phyloP scores from a whole-genome alignment of 192 early-diverging fungal species.

The Linnemannia zychae region DNA sequence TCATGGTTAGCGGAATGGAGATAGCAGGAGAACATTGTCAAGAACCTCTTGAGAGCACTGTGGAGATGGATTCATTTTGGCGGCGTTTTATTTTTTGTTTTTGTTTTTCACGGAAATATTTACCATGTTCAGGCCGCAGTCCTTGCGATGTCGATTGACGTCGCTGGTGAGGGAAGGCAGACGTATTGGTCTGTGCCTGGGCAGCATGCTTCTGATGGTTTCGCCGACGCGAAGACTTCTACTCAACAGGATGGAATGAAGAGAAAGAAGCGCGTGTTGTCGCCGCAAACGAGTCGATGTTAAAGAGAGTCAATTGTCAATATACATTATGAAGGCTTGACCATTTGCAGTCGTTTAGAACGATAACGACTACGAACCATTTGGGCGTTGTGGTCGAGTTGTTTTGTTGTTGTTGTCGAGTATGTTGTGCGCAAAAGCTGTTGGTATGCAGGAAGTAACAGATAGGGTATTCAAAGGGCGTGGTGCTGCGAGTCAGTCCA shows the following conservation, averaged over 20 bases:
- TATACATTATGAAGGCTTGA: not conserved
- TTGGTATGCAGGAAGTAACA: not conserved
- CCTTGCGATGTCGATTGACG: conserved; percentile 5
- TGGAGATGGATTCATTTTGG: not conserved
- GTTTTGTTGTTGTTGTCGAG: not conserved
- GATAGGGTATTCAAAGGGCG: not conserved
- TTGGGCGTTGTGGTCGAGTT: not conserved
- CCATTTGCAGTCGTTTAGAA: not conserved
- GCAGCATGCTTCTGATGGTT: conserved; percentile 29
- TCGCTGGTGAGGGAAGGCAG: conserved; percentile 6
- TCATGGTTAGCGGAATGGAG: not conserved
- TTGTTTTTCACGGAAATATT: not conserved
- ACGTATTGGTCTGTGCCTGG: conserved; percentile 4
- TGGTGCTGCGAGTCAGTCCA: not conserved
- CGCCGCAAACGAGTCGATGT: too few relatives aligned
- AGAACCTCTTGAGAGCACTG: not conserved
- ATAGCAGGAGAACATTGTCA: not conserved
- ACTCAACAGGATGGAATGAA: not conserved
- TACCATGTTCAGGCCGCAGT: conserved; percentile 35
- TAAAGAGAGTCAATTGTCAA: too few relatives aligned
- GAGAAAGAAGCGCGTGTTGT: too few relatives aligned
- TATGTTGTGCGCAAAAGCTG: not conserved
- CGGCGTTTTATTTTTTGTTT: conserved; percentile 21
- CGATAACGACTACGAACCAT: conserved; percentile 1
- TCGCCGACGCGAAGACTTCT: conserved; percentile 38